Base-by-base conservation (phyloP, 2,329 filamentous ascomycete species). In the Stachybotrys chartarum region DNA sequence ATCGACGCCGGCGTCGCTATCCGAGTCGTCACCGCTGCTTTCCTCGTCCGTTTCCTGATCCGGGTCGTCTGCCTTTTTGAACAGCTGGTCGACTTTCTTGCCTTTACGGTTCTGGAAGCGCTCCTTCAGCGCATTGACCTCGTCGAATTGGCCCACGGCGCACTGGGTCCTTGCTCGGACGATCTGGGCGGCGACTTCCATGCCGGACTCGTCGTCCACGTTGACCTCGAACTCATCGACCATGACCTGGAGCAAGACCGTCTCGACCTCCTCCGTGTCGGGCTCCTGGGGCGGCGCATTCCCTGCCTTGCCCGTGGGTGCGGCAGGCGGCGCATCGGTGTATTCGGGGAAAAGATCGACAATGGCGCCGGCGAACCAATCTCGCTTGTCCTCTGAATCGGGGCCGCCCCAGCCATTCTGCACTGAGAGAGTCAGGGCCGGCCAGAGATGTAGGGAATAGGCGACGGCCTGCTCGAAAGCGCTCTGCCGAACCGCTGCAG, bases 161-260 rank as follows among this genome's bases (percentile, higher is more conserved):
- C 85, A 84, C 66, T 88, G 80, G 56, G 77, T 76, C 64, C 85
- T 79, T 59, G 93, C 74, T 53, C 79, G 78, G 69, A 95, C 73
- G 56, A 97, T 89, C 63, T 85, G 79, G 56, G 78, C 76, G 10
- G 91, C 91, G 7, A 96, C 83, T 55, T 86, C 82, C 54, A 81
- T 84, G 39, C 86, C 88, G 51, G 87, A 93, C 63, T 91, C 92
- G 70, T 99, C 94, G 66, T 97, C 94, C 31, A 97, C 83, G 55
- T 90, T 87, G 55, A 94, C 88, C 65, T 96, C 91, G 66, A 97
- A 99, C 72, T 99, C 94, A 74, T 97, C 94, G 59, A 88, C 82
- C 87, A 97, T 94, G 58, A 96, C 86, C 66, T 97, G 90, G 50
- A 96, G 77, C 51, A 97, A 78, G 53, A 95, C 85, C 46, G 87